Conservation (phyloP, 2,329 filamentous ascomycete genomes). For the Colletotrichum higginsianum region DNA sequence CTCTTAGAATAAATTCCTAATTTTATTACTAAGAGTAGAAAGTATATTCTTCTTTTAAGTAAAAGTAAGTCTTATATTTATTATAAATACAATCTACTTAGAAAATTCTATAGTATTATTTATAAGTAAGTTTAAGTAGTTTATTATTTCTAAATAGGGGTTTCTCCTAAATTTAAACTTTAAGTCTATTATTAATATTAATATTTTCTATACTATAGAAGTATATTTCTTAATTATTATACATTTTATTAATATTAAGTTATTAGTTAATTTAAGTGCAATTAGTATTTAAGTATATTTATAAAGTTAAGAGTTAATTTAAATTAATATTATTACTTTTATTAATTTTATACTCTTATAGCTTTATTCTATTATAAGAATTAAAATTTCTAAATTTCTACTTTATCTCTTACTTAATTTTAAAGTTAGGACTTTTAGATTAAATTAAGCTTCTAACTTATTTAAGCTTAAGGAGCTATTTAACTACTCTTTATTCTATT, state of each 20-base stretch:
- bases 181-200: not conserved
- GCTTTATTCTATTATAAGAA: no score
- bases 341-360: not conserved
- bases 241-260: not conserved
- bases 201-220: not conserved
- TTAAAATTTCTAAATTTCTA: no score
- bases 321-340: not conserved
- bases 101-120: not conserved
- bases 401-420: no score
- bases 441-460: no score
- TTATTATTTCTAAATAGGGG: not conserved
- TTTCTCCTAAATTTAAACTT: not conserved
- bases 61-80: no score
- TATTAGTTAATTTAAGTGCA: not conserved
- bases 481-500: no score
- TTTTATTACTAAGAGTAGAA: no score
- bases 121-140: not conserved
- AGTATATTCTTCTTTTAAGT: no score
- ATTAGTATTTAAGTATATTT: not conserved
- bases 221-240: not conserved
- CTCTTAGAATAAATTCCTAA: no score
- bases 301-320: not conserved
- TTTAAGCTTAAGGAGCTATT: no score
- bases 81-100: no score
- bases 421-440: no score